Base-by-base conservation (phyloP, 108 stramenopile genomes). In the Nannochloropsis salina region DNA sequence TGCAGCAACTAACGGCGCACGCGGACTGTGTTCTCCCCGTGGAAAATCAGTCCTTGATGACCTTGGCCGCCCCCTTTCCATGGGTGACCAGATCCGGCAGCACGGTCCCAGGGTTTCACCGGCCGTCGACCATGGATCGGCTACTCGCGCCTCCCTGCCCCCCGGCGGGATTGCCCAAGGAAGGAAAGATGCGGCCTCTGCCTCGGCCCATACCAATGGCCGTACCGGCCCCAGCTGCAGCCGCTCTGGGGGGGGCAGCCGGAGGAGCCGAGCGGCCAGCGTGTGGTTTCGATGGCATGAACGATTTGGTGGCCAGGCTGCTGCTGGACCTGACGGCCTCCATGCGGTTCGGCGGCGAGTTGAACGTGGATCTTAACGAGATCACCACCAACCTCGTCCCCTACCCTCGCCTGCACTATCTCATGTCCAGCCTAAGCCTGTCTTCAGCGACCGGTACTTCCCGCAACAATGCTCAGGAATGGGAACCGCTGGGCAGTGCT, bases 281-380 rank as follows among this genome's bases (percentile, higher is more conserved):
- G 61, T 84, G 85, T 3, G 93, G 91, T 11, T 93, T 93, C 51
- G 93, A 92, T 82, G 87, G 82, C 41, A 92, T 93, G 90, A 93
- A 93, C 81, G 80, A 83, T 41, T 41, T 93, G 21, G 93, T 90
- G 40, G 93, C 92, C 2, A 82, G 90, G 11, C 80, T 93, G 85
- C 83, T 93, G n/a, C 85, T 88, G 10, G 87, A 93, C 79, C 82
- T 93, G 42, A 93, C 93, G 15, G 81, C 86, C 4, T 91, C 92
- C 45, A 87, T 87, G 86, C 88, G 93, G 18, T 92, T 90, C 85
- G 87, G 85, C 41, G 93, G 93, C 44, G 89, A 90, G 18, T 89
- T 93, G 84, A 93, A 93, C 80, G 91, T 93, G 10, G 93, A 93
- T 80, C 83, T 93, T 18, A 93, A 93, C 84, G 93, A 93, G 87